Evolutionary conservation across 768 basidiomycete species (phyloP), one percentile per base, ranked within the genome.

Genomic region (Calocybe indica): DNA sequence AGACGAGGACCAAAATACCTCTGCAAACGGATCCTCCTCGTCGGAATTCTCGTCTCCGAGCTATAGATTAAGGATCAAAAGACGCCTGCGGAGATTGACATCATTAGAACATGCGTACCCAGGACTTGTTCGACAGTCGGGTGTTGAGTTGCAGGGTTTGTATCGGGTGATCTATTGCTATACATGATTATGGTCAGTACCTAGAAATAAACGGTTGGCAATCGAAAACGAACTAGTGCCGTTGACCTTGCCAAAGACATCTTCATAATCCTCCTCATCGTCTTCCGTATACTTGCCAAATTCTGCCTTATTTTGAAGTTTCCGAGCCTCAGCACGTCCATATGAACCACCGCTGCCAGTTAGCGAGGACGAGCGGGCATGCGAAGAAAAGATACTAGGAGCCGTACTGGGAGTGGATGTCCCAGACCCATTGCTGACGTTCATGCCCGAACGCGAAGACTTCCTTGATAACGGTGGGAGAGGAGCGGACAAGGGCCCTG

Each of bases 21-120:
- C 91, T 2, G 95, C 93, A 56, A 99, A 99, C 1, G 96, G 95
- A 71, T 99, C 93, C 46, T 92, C 90, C 45, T 95, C 93, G 48
- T 95, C 92, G 2, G 80, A 81, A 32, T 88, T 79, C 30, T 88
- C 89, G 38, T 91, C 91, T 7, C 85, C 85, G 46, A 87, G 67
- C 83, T 88, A 52, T n/a, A 43, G 37, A 8, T 37, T 13, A 46
- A 14, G 38, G 45, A 41, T 48, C 32, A 46, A 31, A 29, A 13
- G 6, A 22, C 22, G 22, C 1, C 45, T 34, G 40, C 44, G n/a
- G 46, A 22, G 33, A 49, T 32, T 31, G 8, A 38, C 32, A 35
- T 12, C 8, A 43, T 35, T 9, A 33, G 37, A 12, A 5, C 7
- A 7, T 10, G 53, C 72, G 34, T 60, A 88, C 88, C 91, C 92